A percentile compares a stretch with the other conserved stretches of the same genome.
phyloP scores from a whole-genome alignment of 2,329 filamentous ascomycete genomes.

The Pseudovirgaria hyperparasitica region DNA sequence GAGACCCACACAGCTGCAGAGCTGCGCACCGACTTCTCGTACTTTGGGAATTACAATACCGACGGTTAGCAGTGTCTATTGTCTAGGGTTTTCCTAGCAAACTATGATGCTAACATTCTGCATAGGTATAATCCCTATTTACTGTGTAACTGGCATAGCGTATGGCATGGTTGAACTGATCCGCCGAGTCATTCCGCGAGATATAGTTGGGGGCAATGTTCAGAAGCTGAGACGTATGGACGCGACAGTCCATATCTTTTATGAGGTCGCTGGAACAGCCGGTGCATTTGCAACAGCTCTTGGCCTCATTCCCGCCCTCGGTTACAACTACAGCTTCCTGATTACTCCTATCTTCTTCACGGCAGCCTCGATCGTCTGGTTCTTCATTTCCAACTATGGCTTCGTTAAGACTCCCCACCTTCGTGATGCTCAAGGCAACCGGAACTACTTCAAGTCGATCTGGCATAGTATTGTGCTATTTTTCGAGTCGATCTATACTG shows the following conservation, averaged over 20 bases:
- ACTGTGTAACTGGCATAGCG: slow-evolving; percentile 27
- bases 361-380: slow-evolving; percentile 30
- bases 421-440: slow-evolving; percentile 14
- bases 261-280: slow-evolving; percentile 35
- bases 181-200: slow-evolving; percentile 36
- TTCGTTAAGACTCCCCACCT: slow-evolving; percentile 16
- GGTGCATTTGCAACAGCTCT: slow-evolving; percentile 37
- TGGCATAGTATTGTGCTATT: slow-evolving; percentile 31
- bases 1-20: slow-evolving; percentile 14
- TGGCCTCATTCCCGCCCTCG: slow-evolving; percentile 36
- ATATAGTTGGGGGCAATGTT: slow-evolving; percentile 39
- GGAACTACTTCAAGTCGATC: slow-evolving; percentile 26
- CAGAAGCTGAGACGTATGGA: slow-evolving; percentile 37
- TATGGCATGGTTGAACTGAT: slow-evolving; percentile 40
- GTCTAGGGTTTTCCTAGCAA: no score
- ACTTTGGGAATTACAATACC: slow-evolving; percentile 37
- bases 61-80: no score
- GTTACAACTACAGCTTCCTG: slow-evolving; percentile 40
- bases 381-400: slow-evolving; percentile 31
- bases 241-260: slow-evolving; percentile 34
- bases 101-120: no score
- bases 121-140: slow-evolving; percentile 39
- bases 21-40: slow-evolving; percentile 24
- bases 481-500: slow-evolving; percentile 33
- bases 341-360: slow-evolving; percentile 37